Base-by-base conservation (phyloP, 1,284 basidiomycete genomes). In the Marasmius tenuissimus region DNA sequence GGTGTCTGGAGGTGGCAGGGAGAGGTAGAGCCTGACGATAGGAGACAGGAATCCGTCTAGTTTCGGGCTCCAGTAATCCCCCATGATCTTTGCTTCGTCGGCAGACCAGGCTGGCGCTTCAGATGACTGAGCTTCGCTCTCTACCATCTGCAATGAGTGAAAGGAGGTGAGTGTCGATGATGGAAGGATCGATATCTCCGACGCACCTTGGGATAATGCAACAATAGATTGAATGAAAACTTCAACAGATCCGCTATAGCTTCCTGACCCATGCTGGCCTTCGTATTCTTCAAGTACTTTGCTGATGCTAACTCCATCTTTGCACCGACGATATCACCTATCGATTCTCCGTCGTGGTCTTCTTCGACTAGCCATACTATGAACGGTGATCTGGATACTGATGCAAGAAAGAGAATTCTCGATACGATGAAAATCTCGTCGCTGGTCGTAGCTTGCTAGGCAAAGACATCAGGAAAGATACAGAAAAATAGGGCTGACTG, bases 161-260 rank as follows among this genome's bases (percentile, higher is more conserved):
- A 4, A 14, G n/a, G 50, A 37, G 1, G 42, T 34, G 27, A 56
- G 16, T 47, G 42, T 42, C 7, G 35, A 48, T 27, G 47, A 35
- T 38, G 57, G 35, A 16, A 58, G 57, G 3, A 52, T 55, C 61
- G 48, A 61, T 37, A 16, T 9, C 0, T 2, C 12, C 6, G 2
- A 69, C 73, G 42, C 33, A 82, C 84, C 73, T 81, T 84, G 0
- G 86, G 85, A 69, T 87, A 93, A 70, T 93, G 88, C 55, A 87
- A 73, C 59, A 91, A 79, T 45, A 93, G 69, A 69, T 93, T 93
- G 74, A 92, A 93, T 8, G 82, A 77, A 57, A 93, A 80, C 70
- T 93, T 93, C 60, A 93, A 80, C 45, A 92, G 70, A 72, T 93
- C 92, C 2, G 83, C 83, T 80, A 87, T 83, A 3, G 91, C 89